These are phyloP conservation scores for Kwoniella dejecticola DNA, from an alignment of 768 basidiomycete species.

Conservation along the genomic window DNA sequence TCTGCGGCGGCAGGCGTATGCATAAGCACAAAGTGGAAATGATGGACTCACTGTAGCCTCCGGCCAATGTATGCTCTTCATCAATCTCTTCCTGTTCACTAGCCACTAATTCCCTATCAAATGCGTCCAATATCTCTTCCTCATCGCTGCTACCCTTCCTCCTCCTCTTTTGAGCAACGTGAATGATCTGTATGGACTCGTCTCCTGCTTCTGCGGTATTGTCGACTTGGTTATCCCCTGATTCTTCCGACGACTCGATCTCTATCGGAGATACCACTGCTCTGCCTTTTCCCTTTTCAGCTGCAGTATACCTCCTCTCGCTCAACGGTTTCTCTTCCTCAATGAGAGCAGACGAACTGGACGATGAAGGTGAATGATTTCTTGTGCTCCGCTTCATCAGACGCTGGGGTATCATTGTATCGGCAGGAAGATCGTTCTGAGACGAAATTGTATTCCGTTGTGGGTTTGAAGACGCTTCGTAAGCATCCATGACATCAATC, in stretches of 20 bases:
- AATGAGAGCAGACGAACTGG: not conserved
- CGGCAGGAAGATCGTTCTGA: too few species aligned
- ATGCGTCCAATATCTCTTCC: too few species aligned
- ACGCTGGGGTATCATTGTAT: too few species aligned
- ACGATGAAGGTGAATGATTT: not conserved
- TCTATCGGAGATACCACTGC: constrained; percentile 24
- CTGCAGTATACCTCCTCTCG: constrained; percentile 19
- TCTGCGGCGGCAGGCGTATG: too few species aligned
- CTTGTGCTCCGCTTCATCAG: not conserved
- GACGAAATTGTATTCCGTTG: too few species aligned
- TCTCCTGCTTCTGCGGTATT: not conserved
- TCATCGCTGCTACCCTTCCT: constrained; percentile 11
- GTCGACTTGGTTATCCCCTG: not conserved
- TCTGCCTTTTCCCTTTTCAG: constrained; percentile 38
- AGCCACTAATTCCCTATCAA: too few species aligned
- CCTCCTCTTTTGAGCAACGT: constrained; percentile 8
- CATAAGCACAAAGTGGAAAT: not conserved
- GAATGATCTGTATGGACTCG: not conserved
- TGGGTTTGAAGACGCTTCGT: not conserved
- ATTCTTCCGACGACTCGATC: constrained; percentile 14
- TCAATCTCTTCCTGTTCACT: constrained; percentile 4
- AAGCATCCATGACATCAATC: not conserved
- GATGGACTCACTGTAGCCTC: constrained; percentile 25
- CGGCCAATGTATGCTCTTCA: constrained; percentile 11
- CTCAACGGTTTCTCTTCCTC: not conserved